Base-by-base conservation (phyloP, 2,329 filamentous ascomycete genomes). In the Lachnellula arida region DNA sequence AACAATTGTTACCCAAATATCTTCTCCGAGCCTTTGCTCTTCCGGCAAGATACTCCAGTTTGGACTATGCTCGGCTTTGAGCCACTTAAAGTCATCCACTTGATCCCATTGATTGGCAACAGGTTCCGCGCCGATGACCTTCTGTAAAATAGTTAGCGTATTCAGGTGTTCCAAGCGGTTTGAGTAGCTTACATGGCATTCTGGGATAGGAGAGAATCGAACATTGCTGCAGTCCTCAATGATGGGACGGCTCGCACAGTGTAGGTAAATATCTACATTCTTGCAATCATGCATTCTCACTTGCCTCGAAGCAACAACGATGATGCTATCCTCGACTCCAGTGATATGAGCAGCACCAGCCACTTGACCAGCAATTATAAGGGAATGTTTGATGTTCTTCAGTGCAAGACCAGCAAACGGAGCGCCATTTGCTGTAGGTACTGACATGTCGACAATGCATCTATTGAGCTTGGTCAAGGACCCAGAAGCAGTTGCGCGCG, bases 11-110 rank as follows among this genome's bases (percentile, higher is more conserved):
- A 77, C 81, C 91, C 91, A 96, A 0, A 87, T 75, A 2, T 81
- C 75, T 1, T 86, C 81, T 0, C 73, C 63, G 12, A 93, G 73
- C 23, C 80, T 79, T 53, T 86, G 75, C 1, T 76, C 76, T 51
- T 84, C 79, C 1, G 82, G 76, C 22, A 97, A 65, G 2, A 90
- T 73, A 35, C 77, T 82, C 91, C 93, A 99, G 69, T 99, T 92
- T 2, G 94, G 94, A 68, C 90, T 97, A 32, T 84, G 83, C 56
- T 89, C 90, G 15, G 82, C 79, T 72, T 92, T 95, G 60, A 97
- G 81, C 94, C 94, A 97, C 74, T 96, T 96, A 78, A 99, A 99
- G 71, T 99, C 94, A 71, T 97, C 90, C 15, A 97, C 89, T 66
- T 94, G 85, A 64, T 92, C 81, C 90, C 91, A 99, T 65, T 88